These are phyloP conservation scores for maize (Zea mays) DNA, from an alignment of 176 grass and related monocot species.

Conservation along the genomic window DNA sequence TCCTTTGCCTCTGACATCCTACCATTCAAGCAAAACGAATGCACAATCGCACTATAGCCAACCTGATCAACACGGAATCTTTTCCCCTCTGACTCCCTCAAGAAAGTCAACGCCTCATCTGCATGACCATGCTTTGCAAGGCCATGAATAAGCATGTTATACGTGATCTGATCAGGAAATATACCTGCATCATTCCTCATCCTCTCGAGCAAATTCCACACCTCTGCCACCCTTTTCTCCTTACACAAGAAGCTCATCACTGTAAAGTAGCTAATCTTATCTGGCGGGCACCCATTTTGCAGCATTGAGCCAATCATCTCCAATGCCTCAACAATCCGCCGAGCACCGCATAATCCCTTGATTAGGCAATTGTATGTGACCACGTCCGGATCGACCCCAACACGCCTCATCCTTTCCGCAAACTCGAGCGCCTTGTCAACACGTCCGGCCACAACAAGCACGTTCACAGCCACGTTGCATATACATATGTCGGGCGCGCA, in stretches of 20 bases:
- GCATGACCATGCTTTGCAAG: conserved; percentile 84
- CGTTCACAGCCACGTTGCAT: conserved; percentile 71
- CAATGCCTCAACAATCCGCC: conserved; percentile 52
- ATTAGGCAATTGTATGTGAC: conserved; percentile 81
- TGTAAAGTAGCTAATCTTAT: conserved; percentile 92
- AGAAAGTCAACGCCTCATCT: conserved; percentile 75
- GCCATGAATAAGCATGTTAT: conserved; percentile 76
- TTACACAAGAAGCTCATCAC: conserved; percentile 84
- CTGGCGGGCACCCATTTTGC: conserved; percentile 55
- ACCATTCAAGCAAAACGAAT: conserved; percentile 71
- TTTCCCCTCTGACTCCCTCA: conserved; percentile 72
- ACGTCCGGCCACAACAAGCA: conserved; percentile 65
- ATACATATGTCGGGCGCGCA: conserved; percentile 60
- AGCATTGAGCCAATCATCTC: conserved; percentile 67
- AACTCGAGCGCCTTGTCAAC: conserved; percentile 71
- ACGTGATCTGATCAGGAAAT: conserved; percentile 80
- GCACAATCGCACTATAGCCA: conserved; percentile 74
- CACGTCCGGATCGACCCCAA: conserved; percentile 51
- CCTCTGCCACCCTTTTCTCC: conserved; percentile 69
- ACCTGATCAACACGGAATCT: conserved; percentile 72
- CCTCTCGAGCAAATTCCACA: conserved; percentile 53
- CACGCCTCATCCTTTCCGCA: conserved; percentile 58
- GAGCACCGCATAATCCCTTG: conserved; percentile 70
- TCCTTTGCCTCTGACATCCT: conserved; percentile 79
- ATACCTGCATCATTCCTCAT: conserved; percentile 69